Conservation (phyloP, 2,329 filamentous ascomycete genomes). For the Arthrobotrys sphaeroides region DNA sequence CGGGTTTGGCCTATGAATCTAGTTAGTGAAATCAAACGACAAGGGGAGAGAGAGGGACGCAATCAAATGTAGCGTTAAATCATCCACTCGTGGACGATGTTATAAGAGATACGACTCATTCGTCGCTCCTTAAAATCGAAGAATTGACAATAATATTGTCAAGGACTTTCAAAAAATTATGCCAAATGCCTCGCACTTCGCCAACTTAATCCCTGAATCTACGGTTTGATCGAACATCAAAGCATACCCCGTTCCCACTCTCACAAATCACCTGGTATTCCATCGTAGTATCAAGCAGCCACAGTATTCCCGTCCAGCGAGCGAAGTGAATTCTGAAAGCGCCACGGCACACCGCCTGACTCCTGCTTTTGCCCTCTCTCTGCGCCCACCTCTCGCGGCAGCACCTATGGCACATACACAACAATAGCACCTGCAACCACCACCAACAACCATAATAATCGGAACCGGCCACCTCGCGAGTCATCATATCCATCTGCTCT, state of each 20-base stretch:
- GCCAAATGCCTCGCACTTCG: slow-evolving; percentile 53
- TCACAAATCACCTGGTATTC: neutral
- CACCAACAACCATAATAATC: slow-evolving; percentile 30
- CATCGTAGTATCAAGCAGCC: neutral
- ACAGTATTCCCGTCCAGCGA: neutral
- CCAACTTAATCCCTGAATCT: slow-evolving; percentile 33
- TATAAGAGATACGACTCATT: neutral
- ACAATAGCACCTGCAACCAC: neutral
- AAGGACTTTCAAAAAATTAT: slow-evolving; percentile 37
- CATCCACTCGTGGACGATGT: no score
- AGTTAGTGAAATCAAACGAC: no score
- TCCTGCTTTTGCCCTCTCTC: slow-evolving; percentile 42
- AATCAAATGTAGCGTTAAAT: no score
- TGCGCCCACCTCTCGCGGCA: slow-evolving; percentile 29
- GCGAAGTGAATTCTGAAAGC: slow-evolving; percentile 6
- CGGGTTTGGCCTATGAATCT: no score
- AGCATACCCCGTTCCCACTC: slow-evolving; percentile 24
- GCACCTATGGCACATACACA: neutral
- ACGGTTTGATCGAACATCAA: slow-evolving; percentile 16
- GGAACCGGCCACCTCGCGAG: neutral
- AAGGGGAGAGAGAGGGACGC: no score
- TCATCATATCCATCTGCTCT: slow-evolving; percentile 18
- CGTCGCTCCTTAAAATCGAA: neutral
- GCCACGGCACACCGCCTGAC: slow-evolving; percentile 52
- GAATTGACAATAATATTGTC: slow-evolving; percentile 47